Conservation (phyloP, 2,329 filamentous ascomycete species). For the Davidsoniella eucalypti region DNA sequence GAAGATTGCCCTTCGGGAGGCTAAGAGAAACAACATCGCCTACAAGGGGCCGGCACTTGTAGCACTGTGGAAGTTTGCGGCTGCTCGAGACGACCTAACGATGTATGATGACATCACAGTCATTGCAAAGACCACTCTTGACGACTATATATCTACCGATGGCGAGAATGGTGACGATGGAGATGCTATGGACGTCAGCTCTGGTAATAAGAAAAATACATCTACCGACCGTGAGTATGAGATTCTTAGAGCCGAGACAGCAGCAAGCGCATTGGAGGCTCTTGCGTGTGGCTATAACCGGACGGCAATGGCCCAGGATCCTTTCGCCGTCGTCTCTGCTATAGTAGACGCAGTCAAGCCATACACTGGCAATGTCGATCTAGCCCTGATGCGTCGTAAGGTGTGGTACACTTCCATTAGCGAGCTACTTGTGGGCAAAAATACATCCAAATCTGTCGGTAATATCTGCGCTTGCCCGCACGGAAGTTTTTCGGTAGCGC, state of each 20-base stretch:
- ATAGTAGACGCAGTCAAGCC: slow-evolving; percentile 26
- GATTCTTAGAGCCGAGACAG: slow-evolving; percentile 24
- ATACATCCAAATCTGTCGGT: slow-evolving; percentile 19
- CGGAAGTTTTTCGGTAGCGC: slow-evolving; percentile 15
- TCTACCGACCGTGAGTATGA: background rate
- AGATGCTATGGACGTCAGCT: slow-evolving; percentile 55
- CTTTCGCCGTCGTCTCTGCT: slow-evolving; percentile 23
- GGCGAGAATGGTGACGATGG: slow-evolving; percentile 26
- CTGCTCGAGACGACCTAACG: slow-evolving; percentile 49
- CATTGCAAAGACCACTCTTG: slow-evolving; percentile 48
- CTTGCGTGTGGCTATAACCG: slow-evolving; percentile 33
- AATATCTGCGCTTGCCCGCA: slow-evolving; percentile 15
- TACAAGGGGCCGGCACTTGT: slow-evolving; percentile 65
- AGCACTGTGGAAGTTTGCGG: slow-evolving; percentile 57
- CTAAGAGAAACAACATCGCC: slow-evolving; percentile 73
- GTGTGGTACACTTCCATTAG: slow-evolving; percentile 35
- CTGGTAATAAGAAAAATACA: slow-evolving; percentile 23
- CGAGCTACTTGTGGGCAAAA: slow-evolving; percentile 24
- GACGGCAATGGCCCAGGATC: slow-evolving; percentile 21
- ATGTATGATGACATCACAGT: slow-evolving; percentile 46
- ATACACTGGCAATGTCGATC: slow-evolving; percentile 24
- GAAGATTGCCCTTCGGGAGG: slow-evolving; percentile 72
- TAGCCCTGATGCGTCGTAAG: slow-evolving; percentile 29
- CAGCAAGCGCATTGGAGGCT: slow-evolving; percentile 34
- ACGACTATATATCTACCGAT: slow-evolving; percentile 42